Evolutionary conservation across 2,329 filamentous ascomycete species (phyloP).

Genomic region (Penicillium sp.): DNA sequence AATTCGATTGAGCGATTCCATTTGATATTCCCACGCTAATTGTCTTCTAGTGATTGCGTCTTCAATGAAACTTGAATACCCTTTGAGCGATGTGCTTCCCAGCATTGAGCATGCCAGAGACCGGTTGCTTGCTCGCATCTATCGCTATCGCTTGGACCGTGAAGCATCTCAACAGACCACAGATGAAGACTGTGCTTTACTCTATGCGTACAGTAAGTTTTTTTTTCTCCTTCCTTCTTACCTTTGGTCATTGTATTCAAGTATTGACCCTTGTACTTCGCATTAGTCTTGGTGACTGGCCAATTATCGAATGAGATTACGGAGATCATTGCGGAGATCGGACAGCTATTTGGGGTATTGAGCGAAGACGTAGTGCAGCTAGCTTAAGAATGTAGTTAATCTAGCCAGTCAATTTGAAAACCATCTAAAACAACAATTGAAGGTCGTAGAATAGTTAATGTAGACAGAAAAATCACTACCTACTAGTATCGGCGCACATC

Average conservation of each 20-base stretch:
- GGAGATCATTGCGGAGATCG: conserved; percentile 55
- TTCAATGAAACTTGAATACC: conserved; percentile 91
- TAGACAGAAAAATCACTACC: conserved; percentile 30
- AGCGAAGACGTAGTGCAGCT: conserved; percentile 62
- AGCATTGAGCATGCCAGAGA: conserved; percentile 79
- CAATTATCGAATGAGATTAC: conserved; percentile 58
- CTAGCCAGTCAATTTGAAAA: neutral
- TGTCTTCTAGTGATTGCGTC: conserved; percentile 76
- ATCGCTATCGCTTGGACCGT: conserved; percentile 75
- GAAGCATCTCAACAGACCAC: conserved; percentile 47
- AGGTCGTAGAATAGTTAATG: neutral
- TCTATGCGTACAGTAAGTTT: conserved; percentile 79
- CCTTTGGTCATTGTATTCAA: neutral
- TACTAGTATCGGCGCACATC: conserved; percentile 12
- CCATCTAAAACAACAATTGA: neutral
- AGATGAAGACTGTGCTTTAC: conserved; percentile 74
- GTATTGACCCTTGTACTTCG: conserved; percentile 6
- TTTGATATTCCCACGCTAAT: conserved; percentile 8
- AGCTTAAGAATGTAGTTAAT: conserved; percentile 35
- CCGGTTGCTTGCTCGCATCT: conserved; percentile 79
- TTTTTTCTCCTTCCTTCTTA: neutral
- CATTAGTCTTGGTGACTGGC: conserved; percentile 60
- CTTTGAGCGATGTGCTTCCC: conserved; percentile 83
- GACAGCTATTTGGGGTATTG: conserved; percentile 60
- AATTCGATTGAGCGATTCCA: neutral